Conservation (phyloP, 371 early-diverging fungal genomes). For the Lichtheimia ramosa region DNA sequence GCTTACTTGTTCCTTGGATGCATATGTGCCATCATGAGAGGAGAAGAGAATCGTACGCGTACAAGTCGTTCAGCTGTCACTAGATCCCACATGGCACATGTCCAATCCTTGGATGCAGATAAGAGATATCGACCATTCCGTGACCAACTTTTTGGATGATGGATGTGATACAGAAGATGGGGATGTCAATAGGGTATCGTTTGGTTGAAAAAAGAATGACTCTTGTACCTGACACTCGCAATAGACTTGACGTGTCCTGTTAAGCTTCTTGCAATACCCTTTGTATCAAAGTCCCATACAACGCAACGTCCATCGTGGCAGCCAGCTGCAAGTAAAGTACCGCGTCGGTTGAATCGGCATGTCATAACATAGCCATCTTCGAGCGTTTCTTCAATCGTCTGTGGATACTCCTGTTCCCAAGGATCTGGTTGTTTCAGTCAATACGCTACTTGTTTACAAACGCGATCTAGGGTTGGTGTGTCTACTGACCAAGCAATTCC, state of each 20-base stretch:
- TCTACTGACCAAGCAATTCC: constrained; percentile 34
- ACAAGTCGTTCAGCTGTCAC: constrained; percentile 45
- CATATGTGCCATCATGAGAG: constrained; percentile 66
- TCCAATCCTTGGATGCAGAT: constrained; percentile 76
- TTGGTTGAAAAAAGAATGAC: not conserved
- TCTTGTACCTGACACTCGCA: constrained; percentile 71
- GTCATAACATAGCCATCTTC: constrained; percentile 71
- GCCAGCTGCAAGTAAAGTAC: constrained; percentile 79
- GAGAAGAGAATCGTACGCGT: constrained; percentile 67
- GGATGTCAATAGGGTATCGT: not conserved
- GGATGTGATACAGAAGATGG: not conserved
- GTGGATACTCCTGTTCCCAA: constrained; percentile 84
- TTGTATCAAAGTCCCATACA: constrained; percentile 90
- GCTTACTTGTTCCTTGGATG: constrained; percentile 70
- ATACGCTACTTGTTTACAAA: not conserved
- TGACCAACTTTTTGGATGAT: constrained; percentile 59
- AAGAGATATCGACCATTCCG: constrained; percentile 68
- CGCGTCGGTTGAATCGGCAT: constrained; percentile 71
- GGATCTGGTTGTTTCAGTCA: constrained; percentile 58
- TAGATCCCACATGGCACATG: constrained; percentile 89
- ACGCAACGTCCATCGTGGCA: constrained; percentile 79
- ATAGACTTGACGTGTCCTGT: constrained; percentile 73
- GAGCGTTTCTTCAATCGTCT: constrained; percentile 75
- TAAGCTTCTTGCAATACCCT: constrained; percentile 70
- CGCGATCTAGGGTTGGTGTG: not conserved